A percentile compares a stretch with the other conserved stretches of the same genome.
Evolutionary conservation across 2,329 filamentous ascomycete species (phyloP).

Genomic region (Paradendryphiella salina): DNA sequence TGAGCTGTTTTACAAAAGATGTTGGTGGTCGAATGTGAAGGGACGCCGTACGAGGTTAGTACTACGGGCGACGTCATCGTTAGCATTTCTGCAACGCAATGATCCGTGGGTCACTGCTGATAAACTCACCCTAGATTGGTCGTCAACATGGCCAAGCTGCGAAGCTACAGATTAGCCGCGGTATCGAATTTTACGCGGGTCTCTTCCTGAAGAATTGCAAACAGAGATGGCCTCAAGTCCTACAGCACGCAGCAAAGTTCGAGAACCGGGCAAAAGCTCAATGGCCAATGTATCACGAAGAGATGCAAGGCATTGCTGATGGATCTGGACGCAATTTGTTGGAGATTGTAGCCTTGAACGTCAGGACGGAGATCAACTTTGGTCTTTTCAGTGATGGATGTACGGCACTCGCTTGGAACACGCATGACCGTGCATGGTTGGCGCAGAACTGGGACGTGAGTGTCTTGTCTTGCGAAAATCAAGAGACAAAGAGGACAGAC

Average conservation of each 20-base stretch:
- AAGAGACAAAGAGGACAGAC: not conserved
- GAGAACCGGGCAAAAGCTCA: conserved; percentile 49
- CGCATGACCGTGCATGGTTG: conserved; percentile 48
- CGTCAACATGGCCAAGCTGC: conserved; percentile 52
- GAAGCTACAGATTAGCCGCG: conserved; percentile 46
- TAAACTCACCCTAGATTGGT: conserved; percentile 50
- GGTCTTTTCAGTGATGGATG: conserved; percentile 63
- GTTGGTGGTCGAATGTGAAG: conserved; percentile 48
- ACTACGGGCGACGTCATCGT: conserved; percentile 21
- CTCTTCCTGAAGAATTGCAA: conserved; percentile 55
- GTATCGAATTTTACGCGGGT: conserved; percentile 53
- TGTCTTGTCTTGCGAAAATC: not conserved
- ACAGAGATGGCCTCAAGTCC: conserved; percentile 53
- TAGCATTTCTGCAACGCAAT: not conserved
- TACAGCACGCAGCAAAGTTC: conserved; percentile 53
- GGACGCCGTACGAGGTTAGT: conserved; percentile 50
- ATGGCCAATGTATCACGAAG: conserved; percentile 51
- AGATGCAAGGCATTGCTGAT: conserved; percentile 58
- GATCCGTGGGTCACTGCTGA: not conserved
- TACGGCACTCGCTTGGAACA: conserved; percentile 56
- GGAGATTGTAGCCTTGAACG: conserved; percentile 62
- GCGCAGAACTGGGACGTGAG: conserved; percentile 63
- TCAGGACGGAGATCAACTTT: conserved; percentile 62
- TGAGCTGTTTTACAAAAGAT: conserved; percentile 28
- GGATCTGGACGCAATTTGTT: conserved; percentile 53